phyloP scores from a whole-genome alignment of 225 moss, liverwort and hornwort genomes.

The Bryoerythrophyllum caledonicum region DNA sequence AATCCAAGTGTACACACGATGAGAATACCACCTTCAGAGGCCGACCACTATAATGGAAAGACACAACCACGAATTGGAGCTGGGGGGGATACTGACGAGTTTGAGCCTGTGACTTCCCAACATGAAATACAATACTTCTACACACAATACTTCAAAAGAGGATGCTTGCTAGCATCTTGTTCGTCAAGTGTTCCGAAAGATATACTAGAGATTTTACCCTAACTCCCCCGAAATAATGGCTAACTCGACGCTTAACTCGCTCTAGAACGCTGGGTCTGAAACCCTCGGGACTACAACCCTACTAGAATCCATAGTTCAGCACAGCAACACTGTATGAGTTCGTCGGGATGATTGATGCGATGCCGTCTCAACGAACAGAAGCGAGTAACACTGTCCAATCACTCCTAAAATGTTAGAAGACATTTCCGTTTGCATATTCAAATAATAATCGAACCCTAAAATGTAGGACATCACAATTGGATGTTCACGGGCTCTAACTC shows the following conservation, averaged over 20 bases:
- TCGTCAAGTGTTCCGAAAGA: no score
- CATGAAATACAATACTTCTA: background rate
- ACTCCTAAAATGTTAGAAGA: background rate
- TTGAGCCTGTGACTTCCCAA: background rate
- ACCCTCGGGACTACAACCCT: background rate
- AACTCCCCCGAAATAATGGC: background rate
- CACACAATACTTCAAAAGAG: background rate
- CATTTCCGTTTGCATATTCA: background rate
- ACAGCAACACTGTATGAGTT: background rate
- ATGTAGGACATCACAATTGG: background rate
- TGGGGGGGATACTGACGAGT: background rate
- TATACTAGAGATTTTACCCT: slow-evolving; percentile 17
- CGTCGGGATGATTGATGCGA: background rate
- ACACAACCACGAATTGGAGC: slow-evolving; percentile 18
- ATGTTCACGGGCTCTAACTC: background rate
- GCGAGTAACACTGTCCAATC: background rate
- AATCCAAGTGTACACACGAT: slow-evolving; percentile 1
- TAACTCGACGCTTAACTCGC: background rate
- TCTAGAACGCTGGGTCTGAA: background rate
- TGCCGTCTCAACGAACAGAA: background rate
- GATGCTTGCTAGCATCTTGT: background rate
- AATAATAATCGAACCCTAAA: background rate
- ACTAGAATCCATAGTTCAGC: background rate
- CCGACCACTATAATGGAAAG: slow-evolving; percentile 10
- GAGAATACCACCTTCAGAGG: background rate